Evolutionary conservation across 2,329 filamentous ascomycete genomes (phyloP).

Genomic region (Diplocarpon rosae): DNA sequence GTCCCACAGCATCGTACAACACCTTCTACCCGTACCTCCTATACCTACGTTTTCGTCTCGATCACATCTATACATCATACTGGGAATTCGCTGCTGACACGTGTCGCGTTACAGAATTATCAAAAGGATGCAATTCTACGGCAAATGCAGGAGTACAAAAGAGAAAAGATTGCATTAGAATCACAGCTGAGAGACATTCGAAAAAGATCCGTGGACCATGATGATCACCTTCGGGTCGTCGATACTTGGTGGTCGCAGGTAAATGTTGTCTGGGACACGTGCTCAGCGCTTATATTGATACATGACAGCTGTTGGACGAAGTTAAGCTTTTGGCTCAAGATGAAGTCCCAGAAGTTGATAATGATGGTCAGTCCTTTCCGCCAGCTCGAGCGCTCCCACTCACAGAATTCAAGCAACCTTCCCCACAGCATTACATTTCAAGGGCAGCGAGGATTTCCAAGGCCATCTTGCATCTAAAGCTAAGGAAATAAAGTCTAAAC

Average conservation of each 20-base stretch:
- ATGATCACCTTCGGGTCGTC: slow-evolving; percentile 83
- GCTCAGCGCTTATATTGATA: slow-evolving; percentile 3
- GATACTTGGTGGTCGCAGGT: slow-evolving; percentile 95
- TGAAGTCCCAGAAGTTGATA: slow-evolving; percentile 33
- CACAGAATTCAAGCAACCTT: slow-evolving; percentile 38
- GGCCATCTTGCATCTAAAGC: slow-evolving; percentile 69
- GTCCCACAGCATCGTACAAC: slow-evolving; percentile 18
- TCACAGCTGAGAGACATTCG: slow-evolving; percentile 69
- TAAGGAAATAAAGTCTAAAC: slow-evolving; percentile 62
- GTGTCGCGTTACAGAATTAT: slow-evolving; percentile 50
- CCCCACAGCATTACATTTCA: slow-evolving; percentile 48
- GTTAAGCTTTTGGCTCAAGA: slow-evolving; percentile 47
- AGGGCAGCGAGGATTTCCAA: slow-evolving; percentile 62
- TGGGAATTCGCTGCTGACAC: slow-evolving; percentile 29
- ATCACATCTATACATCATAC: slow-evolving; percentile 11
- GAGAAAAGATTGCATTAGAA: slow-evolving; percentile 75
- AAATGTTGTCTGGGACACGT: slow-evolving; percentile 28
- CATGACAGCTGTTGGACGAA: slow-evolving; percentile 48
- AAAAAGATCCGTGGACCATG: slow-evolving; percentile 69
- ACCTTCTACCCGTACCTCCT: slow-evolving; percentile 12
- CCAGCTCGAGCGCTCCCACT: neutral
- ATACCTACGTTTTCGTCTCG: slow-evolving; percentile 14
- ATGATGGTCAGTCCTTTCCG: slow-evolving; percentile 26
- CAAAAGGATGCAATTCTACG: slow-evolving; percentile 95
- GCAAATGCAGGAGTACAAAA: slow-evolving; percentile 96